These are phyloP conservation scores for Xylariaceae sp. DNA, from an alignment of 2,329 filamentous ascomycete genomes.

Conservation along the genomic window DNA sequence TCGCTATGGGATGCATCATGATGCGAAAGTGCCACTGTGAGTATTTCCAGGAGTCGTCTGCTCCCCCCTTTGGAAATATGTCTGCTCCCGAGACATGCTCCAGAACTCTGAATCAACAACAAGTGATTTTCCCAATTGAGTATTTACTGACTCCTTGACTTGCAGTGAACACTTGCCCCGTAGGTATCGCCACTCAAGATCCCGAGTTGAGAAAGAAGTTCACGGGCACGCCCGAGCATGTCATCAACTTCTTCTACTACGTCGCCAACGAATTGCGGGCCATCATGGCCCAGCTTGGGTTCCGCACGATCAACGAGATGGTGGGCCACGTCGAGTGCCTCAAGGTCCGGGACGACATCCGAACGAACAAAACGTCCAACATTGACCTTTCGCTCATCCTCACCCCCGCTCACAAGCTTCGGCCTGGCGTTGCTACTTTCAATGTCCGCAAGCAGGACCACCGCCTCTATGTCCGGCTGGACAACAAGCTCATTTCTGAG, in stretches of 20 bases:
- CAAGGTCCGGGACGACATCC: slow-evolving; percentile 79
- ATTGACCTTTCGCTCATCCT: slow-evolving; percentile 89
- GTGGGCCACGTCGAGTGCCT: slow-evolving; percentile 85
- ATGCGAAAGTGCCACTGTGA: slow-evolving; percentile 83
- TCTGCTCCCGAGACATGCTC: too few species aligned
- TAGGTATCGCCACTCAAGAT: slow-evolving; percentile 93
- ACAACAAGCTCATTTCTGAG: slow-evolving; percentile 96
- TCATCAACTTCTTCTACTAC: slow-evolving; percentile 99
- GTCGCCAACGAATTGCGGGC: slow-evolving; percentile 91
- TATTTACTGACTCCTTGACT: not conserved
- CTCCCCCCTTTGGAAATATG: too few species aligned
- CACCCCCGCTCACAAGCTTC: slow-evolving; percentile 90
- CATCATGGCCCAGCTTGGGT: slow-evolving; percentile 93
- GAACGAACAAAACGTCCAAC: slow-evolving; percentile 82
- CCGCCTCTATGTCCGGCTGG: slow-evolving; percentile 81
- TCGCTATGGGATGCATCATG: slow-evolving; percentile 95
- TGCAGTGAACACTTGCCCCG: slow-evolving; percentile 80
- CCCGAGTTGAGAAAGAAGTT: slow-evolving; percentile 94
- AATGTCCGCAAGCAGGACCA: slow-evolving; percentile 98
- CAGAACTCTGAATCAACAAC: too few species aligned
- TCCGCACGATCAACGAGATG: slow-evolving; percentile 97
- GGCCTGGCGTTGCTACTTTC: slow-evolving; percentile 90
- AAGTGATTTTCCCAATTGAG: too few species aligned
- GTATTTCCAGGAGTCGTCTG: too few species aligned
- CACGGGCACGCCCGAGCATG: slow-evolving; percentile 83